These are phyloP conservation scores for Collybiopsis luxurians DNA, from an alignment of 768 basidiomycete genomes.

Conservation along the genomic window DNA sequence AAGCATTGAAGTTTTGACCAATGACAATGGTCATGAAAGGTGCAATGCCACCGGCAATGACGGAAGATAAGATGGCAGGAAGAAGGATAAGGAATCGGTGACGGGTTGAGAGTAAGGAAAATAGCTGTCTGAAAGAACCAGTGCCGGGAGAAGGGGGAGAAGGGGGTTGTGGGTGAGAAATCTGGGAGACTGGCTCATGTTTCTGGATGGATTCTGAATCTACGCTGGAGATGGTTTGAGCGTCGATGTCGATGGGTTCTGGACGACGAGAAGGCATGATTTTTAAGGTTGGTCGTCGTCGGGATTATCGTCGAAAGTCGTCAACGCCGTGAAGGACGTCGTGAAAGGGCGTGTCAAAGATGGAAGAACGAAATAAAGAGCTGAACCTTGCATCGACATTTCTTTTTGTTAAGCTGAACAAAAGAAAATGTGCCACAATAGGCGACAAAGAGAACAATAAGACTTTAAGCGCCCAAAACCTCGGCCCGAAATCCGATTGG, in stretches of 20 bases:
- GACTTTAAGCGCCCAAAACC: too few relatives aligned
- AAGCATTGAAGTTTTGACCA: slow-evolving; percentile 73
- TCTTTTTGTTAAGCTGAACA: slow-evolving; percentile 2
- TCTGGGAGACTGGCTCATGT: slow-evolving; percentile 4
- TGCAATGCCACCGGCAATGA: slow-evolving; percentile 66
- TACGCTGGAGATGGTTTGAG: not conserved
- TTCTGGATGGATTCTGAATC: slow-evolving; percentile 5
- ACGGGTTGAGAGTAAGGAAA: slow-evolving; percentile 58
- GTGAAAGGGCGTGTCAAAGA: not conserved
- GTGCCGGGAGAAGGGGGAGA: not conserved
- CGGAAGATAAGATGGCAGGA: slow-evolving; percentile 64
- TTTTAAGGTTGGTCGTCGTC: not conserved
- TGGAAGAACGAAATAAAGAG: slow-evolving; percentile 6
- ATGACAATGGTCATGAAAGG: slow-evolving; percentile 87
- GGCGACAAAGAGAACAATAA: too few relatives aligned
- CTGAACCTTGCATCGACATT: not conserved
- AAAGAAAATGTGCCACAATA: not conserved
- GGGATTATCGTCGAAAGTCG: slow-evolving; percentile 1
- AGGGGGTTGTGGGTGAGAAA: not conserved
- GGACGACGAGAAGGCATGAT: slow-evolving; percentile 6
- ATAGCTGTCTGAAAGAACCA: slow-evolving; percentile 35
- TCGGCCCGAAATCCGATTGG: too few relatives aligned
- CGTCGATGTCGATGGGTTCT: slow-evolving; percentile 3
- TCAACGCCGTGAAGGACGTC: slow-evolving; percentile 7
- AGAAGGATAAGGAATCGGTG: slow-evolving; percentile 57